These are phyloP conservation scores for Oidiodendron maius DNA, from an alignment of 495 filamentous ascomycete genomes.

Conservation along the genomic window DNA sequence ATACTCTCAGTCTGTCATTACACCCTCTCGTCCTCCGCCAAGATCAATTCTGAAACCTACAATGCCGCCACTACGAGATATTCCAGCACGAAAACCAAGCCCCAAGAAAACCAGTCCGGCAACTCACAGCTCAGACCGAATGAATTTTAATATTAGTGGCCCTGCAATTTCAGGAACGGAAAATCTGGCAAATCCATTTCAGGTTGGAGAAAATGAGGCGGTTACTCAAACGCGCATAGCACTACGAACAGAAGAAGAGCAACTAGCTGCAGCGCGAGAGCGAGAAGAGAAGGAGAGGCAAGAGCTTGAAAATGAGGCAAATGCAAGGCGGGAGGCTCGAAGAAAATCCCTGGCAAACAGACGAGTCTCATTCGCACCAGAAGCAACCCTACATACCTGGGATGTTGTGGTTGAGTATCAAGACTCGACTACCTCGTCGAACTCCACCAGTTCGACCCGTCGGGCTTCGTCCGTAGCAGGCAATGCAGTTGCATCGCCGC, in stretches of 20 bases:
- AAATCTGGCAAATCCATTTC: conserved; percentile 46
- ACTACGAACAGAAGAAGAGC: conserved; percentile 68
- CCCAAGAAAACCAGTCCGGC: conserved; percentile 26
- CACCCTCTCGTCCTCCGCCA: conserved; percentile 42
- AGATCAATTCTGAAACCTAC: conserved; percentile 85
- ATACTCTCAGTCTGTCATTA: conserved; percentile 35
- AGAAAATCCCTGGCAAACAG: conserved; percentile 90
- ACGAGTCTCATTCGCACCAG: conserved; percentile 93
- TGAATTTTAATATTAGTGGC: conserved; percentile 21
- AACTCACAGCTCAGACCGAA: conserved; percentile 14
- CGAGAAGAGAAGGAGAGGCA: conserved; percentile 65
- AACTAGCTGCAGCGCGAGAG: conserved; percentile 68
- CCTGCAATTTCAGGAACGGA: conserved; percentile 28
- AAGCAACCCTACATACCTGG: conserved; percentile 97
- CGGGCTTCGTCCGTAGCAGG: conserved; percentile 56
- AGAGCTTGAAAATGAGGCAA: conserved; percentile 60
- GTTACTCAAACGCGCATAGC: conserved; percentile 41
- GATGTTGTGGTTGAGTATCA: conserved; percentile 87
- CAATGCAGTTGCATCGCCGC: conserved; percentile 30
- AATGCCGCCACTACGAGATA: conserved; percentile 60
- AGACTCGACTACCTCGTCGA: conserved; percentile 80
- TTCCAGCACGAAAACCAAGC: conserved; percentile 31
- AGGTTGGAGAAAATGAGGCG: conserved; percentile 31
- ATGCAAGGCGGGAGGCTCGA: conserved; percentile 74
- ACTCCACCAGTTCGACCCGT: conserved; percentile 63